phyloP scores from a whole-genome alignment of 768 basidiomycete species.

The Coprinopsis cinerea region DNA sequence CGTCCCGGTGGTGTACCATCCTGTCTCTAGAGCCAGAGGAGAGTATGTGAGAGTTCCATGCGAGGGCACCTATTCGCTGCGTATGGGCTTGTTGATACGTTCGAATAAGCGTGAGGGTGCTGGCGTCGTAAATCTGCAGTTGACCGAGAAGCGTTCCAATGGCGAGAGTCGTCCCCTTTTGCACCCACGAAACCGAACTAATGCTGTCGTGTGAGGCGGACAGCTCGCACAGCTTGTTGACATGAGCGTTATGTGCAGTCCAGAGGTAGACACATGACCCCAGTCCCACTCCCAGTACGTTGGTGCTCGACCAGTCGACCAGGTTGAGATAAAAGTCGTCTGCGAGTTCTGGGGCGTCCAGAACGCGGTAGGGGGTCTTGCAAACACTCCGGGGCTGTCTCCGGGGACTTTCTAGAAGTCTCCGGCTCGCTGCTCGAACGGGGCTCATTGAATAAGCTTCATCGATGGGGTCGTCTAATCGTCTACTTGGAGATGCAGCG shows the following conservation, averaged over 20 bases:
- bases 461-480: conserved; percentile 79
- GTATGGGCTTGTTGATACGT: conserved; percentile 82
- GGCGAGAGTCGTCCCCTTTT: conserved; percentile 85
- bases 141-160: conserved; percentile 88
- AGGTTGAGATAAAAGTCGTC: conserved; percentile 99
- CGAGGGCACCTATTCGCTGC: conserved; percentile 88
- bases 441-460: conserved; percentile 90
- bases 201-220: conserved; percentile 61
- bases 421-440: conserved; percentile 76
- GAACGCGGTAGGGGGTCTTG: conserved; percentile 94
- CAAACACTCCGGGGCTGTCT: conserved; percentile 77
- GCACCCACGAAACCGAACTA: conserved; percentile 91
- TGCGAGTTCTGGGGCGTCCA: conserved; percentile 94
- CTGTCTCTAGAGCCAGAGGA: conserved; percentile 91
- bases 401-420: conserved; percentile 78
- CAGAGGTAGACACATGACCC: conserved; percentile 93
- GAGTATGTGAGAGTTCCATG: conserved; percentile 87
- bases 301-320: conserved; percentile 95
- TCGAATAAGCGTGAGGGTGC: conserved; percentile 64
- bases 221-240: conserved; percentile 88
- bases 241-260: conserved; percentile 90
- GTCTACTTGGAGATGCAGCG: conserved; percentile 48
- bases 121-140: conserved; percentile 91
- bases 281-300: conserved; percentile 90
- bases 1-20: conserved; percentile 87